These are phyloP conservation scores for Zymoseptoria passerinii DNA, from an alignment of 2,329 filamentous ascomycete species.

Conservation along the genomic window DNA sequence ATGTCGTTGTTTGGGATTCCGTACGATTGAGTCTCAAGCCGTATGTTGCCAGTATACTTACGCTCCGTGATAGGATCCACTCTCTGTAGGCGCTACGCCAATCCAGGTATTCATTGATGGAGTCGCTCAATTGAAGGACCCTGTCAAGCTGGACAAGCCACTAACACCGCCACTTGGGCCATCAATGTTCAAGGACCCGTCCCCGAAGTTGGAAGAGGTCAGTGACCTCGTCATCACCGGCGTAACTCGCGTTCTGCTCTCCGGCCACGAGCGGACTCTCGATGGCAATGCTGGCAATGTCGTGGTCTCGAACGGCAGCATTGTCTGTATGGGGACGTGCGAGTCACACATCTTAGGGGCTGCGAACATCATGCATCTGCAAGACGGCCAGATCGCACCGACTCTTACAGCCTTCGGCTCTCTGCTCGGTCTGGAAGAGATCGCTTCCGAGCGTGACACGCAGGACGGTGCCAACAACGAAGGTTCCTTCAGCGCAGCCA, in stretches of 20 bases:
- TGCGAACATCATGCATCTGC: conserved; percentile 39
- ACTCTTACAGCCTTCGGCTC: conserved; percentile 55
- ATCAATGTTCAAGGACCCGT: conserved; percentile 33
- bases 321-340: conserved; percentile 52
- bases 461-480: conserved; percentile 44
- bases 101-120: conserved; percentile 39
- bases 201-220: conserved; percentile 24
- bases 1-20: conserved; percentile 38
- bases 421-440: conserved; percentile 54
- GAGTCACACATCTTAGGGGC: conserved; percentile 36
- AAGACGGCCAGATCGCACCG: conserved; percentile 53
- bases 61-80: conserved; percentile 3
- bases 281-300: conserved; percentile 32
- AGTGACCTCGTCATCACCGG: conserved; percentile 49
- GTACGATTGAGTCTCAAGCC: conserved; percentile 30
- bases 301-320: conserved; percentile 45
- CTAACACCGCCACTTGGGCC: conserved; percentile 33
- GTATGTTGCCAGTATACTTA: not conserved
- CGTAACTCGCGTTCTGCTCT: conserved; percentile 45
- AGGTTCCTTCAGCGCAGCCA: conserved; percentile 47
- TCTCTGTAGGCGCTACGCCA: conserved; percentile 30
- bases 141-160: conserved; percentile 47
- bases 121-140: conserved; percentile 42
- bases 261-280: conserved; percentile 33
- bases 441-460: conserved; percentile 48